Evolutionary conservation across 2,329 filamentous ascomycete genomes (phyloP).

Genomic region (Coleophoma eucalyptorum): DNA sequence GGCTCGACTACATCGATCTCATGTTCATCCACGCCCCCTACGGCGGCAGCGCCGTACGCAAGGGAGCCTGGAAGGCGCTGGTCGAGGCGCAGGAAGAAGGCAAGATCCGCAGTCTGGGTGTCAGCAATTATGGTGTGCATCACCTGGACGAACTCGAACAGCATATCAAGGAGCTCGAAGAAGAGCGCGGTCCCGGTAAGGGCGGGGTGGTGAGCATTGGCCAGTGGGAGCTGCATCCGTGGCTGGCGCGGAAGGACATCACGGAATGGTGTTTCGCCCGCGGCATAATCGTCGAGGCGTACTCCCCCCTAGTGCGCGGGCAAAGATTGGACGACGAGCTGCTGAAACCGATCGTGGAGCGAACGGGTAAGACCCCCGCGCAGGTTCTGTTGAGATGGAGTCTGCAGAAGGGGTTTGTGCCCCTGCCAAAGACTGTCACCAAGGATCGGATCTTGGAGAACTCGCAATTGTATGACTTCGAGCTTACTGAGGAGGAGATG

Average conservation of each 20-base stretch:
- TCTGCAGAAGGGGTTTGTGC: constrained; percentile 72
- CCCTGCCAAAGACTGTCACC: constrained; percentile 71
- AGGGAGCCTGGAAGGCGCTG: constrained; percentile 58
- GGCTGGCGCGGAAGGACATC: constrained; percentile 75
- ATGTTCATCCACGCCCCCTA: constrained; percentile 60
- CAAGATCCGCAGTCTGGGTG: constrained; percentile 57
- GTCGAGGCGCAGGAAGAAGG: constrained; percentile 59
- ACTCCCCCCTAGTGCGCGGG: constrained; percentile 60
- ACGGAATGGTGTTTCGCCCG: constrained; percentile 69
- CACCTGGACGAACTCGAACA: constrained; percentile 57
- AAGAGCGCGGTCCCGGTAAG: constrained; percentile 56
- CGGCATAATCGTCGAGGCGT: constrained; percentile 59
- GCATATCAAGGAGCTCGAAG: constrained; percentile 58
- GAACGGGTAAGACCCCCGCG: constrained; percentile 69
- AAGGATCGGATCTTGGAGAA: constrained; percentile 65
- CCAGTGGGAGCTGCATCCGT: constrained; percentile 89
- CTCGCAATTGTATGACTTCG: constrained; percentile 49
- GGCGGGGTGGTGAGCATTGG: constrained; percentile 76
- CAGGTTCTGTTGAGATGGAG: constrained; percentile 81
- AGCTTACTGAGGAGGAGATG: constrained; percentile 49
- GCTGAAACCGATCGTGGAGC: constrained; percentile 61
- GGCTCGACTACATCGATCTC: constrained; percentile 64
- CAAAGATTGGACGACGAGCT: constrained; percentile 67
- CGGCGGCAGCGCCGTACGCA: constrained; percentile 50
- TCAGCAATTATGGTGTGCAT: constrained; percentile 64